Conservation (phyloP, 371 early-diverging fungal species). For the Mucor circinelloides region DNA sequence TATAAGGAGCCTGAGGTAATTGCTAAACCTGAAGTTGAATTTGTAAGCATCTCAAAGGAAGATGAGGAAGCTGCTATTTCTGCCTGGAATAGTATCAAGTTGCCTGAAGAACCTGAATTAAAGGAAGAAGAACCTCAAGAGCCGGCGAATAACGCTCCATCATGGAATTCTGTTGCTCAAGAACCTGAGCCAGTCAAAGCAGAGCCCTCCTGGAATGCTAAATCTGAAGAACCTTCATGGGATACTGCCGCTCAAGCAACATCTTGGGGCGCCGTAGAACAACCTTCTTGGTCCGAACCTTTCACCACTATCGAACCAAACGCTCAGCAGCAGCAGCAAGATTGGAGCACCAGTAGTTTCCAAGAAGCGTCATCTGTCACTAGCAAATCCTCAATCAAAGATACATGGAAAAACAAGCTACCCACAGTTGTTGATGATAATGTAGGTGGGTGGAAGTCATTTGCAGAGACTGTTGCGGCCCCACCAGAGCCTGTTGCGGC, state of each 20-base stretch:
- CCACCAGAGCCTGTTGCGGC: background rate
- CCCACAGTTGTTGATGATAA: conserved; percentile 2
- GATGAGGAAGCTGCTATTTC: background rate
- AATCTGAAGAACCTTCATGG: background rate
- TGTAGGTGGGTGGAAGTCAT: conserved; percentile 10
- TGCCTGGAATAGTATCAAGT: background rate
- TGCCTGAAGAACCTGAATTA: background rate
- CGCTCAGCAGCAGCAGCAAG: background rate
- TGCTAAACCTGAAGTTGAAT: background rate
- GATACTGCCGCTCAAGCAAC: background rate
- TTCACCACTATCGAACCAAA: background rate
- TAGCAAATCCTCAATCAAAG: background rate
- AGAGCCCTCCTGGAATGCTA: background rate
- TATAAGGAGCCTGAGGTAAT: background rate
- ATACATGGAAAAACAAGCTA: conserved; percentile 4
- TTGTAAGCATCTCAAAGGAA: background rate
- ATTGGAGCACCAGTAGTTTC: background rate
- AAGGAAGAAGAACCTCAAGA: background rate
- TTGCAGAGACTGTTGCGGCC: conserved; percentile 2
- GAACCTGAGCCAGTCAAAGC: background rate
- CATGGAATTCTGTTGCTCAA: background rate
- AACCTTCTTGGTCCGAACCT: background rate
- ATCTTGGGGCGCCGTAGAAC: background rate
- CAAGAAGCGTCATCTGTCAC: background rate
- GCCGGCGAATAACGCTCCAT: no score